phyloP scores from a whole-genome alignment of 2,329 filamentous ascomycete species.

The Alternaria panax region DNA sequence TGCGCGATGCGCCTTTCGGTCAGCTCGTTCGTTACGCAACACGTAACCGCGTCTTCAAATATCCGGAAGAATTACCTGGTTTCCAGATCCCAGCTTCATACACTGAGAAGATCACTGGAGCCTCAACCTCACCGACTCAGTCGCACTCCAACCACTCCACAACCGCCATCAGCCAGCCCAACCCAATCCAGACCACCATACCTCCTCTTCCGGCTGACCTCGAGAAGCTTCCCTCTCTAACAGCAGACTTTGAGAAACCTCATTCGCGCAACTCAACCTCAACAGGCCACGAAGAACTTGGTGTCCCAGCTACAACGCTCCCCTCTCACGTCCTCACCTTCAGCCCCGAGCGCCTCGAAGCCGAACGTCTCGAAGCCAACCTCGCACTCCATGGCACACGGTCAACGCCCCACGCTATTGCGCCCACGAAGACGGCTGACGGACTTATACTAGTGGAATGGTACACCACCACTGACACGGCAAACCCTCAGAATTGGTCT shows the following conservation, averaged over 20 bases:
- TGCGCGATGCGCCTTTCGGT: conserved; percentile 66
- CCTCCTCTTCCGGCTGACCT: not conserved
- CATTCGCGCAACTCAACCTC: not conserved
- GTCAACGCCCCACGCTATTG: conserved; percentile 45
- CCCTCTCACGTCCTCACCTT: not conserved
- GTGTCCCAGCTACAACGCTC: not conserved
- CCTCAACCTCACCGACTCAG: not conserved
- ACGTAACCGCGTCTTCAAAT: conserved; percentile 61
- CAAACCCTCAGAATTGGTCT: conserved; percentile 53
- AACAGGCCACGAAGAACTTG: not conserved
- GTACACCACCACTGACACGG: conserved; percentile 52
- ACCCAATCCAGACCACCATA: not conserved
- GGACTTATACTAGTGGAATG: conserved; percentile 54
- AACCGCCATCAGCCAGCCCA: conserved; percentile 24
- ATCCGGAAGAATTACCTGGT: conserved; percentile 65
- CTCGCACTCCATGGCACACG: conserved; percentile 24
- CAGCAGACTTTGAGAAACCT: not conserved
- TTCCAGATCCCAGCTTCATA: conserved; percentile 61
- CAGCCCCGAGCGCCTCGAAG: not conserved
- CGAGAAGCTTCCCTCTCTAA: not conserved
- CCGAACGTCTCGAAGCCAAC: not conserved
- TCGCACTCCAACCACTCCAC: not conserved
- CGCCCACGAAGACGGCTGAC: conserved; percentile 45
- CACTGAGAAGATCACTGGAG: not conserved
- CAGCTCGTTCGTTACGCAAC: conserved; percentile 65